Percentiles rank a stretch among this genome's conserved stretches.
These are phyloP conservation scores for Colletotrichum godetiae DNA, from an alignment of 2,329 filamentous ascomycete species.

Conservation along the genomic window DNA sequence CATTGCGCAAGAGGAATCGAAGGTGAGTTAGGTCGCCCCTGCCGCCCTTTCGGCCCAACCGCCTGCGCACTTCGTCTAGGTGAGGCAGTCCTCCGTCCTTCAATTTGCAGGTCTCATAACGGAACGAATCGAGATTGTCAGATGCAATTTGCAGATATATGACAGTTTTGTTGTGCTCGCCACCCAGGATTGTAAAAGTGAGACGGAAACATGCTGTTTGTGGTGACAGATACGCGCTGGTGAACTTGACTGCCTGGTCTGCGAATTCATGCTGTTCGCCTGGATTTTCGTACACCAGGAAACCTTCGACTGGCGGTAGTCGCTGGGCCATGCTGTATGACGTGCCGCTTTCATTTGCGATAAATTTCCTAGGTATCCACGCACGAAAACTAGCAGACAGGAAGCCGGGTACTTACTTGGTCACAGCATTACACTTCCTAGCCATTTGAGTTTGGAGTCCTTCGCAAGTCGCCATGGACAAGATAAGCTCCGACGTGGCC, in stretches of 20 bases:
- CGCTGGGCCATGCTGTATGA: no score
- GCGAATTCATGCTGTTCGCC: no score
- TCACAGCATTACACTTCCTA: neutral
- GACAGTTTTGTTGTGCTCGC: neutral
- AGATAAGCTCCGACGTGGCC: neutral
- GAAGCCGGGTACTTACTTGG: neutral
- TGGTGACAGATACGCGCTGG: neutral
- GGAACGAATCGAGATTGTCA: neutral
- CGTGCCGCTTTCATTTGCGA: no score
- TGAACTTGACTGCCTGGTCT: neutral
- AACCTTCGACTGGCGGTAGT: no score
- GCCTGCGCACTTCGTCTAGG: neutral
- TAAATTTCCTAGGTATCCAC: no score
- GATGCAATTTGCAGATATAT: neutral
- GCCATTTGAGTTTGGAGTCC: neutral
- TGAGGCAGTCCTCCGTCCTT: neutral
- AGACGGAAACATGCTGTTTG: neutral
- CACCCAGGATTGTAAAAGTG: neutral
- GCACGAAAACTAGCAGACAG: neutral
- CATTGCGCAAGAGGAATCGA: slow-evolving; percentile 9
- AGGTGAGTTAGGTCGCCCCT: slow-evolving; percentile 1
- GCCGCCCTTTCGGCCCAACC: neutral
- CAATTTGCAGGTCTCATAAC: neutral
- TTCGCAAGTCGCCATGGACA: neutral
- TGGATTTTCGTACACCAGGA: no score